Evolutionary conservation across 2,329 filamentous ascomycete genomes (phyloP).

Genomic region (Diaporthe ilicicola): DNA sequence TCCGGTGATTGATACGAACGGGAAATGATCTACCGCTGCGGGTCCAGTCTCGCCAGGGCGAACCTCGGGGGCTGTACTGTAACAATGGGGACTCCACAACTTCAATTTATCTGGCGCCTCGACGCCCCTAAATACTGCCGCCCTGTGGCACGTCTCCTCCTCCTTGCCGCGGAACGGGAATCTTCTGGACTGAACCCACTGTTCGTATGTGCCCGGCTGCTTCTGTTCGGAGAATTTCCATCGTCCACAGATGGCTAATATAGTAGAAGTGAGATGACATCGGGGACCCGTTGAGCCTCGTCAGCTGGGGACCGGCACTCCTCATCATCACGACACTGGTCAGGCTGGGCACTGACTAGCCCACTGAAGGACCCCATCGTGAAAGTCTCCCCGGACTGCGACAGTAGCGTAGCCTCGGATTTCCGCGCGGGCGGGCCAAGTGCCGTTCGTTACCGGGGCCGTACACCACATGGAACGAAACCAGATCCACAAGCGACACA

Average conservation of each 20-base stretch:
- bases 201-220: conserved; percentile 8
- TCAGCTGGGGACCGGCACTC: conserved; percentile 11
- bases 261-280: neutral
- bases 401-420: conserved; percentile 3
- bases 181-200: neutral
- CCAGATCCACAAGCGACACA: conserved; percentile 18
- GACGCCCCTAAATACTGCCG: neutral
- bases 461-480: neutral
- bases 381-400: neutral
- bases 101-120: conserved; percentile 27
- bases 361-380: conserved; percentile 6
- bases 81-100: conserved; percentile 15
- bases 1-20: conserved; percentile 5
- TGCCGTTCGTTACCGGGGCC: neutral
- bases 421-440: neutral
- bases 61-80: conserved; percentile 10
- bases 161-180: conserved; percentile 14
- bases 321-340: no score
- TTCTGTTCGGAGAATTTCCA: conserved; percentile 21
- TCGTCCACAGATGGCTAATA: neutral
- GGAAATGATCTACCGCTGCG: conserved; percentile 20
- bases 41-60: conserved; percentile 11
- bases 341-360: neutral
- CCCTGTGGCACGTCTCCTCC: neutral
- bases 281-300: conserved; percentile 5